A percentile compares a stretch with the other conserved stretches of the same genome.
Evolutionary conservation across 331 rosid species (phyloP).

Genomic region (Malus hybrid): DNA sequence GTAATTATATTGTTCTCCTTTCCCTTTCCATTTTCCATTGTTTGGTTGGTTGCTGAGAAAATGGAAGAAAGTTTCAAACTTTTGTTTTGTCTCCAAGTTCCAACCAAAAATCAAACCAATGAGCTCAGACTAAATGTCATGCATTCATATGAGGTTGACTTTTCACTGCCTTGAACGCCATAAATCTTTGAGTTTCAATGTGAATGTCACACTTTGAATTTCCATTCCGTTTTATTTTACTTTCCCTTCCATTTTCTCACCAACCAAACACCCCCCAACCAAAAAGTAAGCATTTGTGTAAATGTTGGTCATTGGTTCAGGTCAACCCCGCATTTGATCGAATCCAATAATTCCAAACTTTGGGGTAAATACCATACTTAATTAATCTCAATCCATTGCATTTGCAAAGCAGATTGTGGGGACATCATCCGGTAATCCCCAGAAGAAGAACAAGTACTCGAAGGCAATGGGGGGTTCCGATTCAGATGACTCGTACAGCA

Average conservation of each 20-base stretch:
- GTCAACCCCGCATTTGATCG: too few relatives aligned
- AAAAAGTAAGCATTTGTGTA: too few relatives aligned
- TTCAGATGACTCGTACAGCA: constrained; percentile 88
- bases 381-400: background rate
- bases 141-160: background rate
- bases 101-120: background rate
- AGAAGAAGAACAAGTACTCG: constrained; percentile 37
- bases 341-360: background rate
- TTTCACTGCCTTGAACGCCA: background rate
- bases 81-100: background rate
- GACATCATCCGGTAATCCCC: constrained; percentile 54
- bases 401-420: constrained; percentile 61
- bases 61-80: background rate
- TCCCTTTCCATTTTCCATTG: background rate
- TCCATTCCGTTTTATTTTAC: background rate
- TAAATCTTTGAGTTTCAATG: too few relatives aligned
- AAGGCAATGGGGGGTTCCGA: constrained; percentile 45
- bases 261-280: too few relatives aligned
- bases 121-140: background rate
- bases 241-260: too few relatives aligned
- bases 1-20: constrained; percentile 19
- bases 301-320: too few relatives aligned
- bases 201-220: background rate
- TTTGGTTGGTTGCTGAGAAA: constrained; percentile 10
- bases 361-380: background rate